Evolutionary conservation across 2,329 filamentous ascomycete species (phyloP).

Genomic region (Trichoderma asperellum): DNA sequence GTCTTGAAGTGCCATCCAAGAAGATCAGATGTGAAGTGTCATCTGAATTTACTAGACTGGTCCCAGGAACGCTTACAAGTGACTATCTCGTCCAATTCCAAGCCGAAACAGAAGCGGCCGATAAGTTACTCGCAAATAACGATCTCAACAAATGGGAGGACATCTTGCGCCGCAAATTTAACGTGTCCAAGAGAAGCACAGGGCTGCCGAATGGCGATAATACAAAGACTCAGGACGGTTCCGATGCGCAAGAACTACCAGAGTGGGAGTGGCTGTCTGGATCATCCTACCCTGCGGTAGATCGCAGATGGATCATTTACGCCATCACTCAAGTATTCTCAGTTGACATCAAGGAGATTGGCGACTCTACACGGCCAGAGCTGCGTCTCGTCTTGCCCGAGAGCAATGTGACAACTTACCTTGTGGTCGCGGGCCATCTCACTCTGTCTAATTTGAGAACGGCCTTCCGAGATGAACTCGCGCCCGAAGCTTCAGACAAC

Average conservation of each 20-base stretch:
- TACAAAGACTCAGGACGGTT: constrained; percentile 28
- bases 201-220: constrained; percentile 33
- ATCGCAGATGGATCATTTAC: constrained; percentile 68
- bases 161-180: constrained; percentile 54
- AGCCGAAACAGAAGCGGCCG: constrained; percentile 51
- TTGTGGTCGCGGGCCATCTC: constrained; percentile 63
- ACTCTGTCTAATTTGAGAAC: constrained; percentile 62
- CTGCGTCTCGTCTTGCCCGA: constrained; percentile 50
- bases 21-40: constrained; percentile 40
- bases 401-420: constrained; percentile 61
- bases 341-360: constrained; percentile 51
- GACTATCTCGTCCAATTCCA: constrained; percentile 53
- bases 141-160: constrained; percentile 56
- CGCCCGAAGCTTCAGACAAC: constrained; percentile 48
- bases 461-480: constrained; percentile 56
- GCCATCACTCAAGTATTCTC: constrained; percentile 65
- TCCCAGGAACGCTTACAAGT: constrained; percentile 57
- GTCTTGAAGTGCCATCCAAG: constrained; percentile 44
- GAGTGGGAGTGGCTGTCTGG: constrained; percentile 58
- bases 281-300: constrained; percentile 56
- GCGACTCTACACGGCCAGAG: constrained; percentile 40
- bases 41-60: constrained; percentile 41
- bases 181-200: constrained; percentile 41
- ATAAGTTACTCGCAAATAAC: constrained; percentile 51
- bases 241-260: constrained; percentile 39